Evolutionary conservation across 2,329 filamentous ascomycete species (phyloP), one percentile per base, ranked within the genome.

Genomic region (Plectosphaerella cucumerina): DNA sequence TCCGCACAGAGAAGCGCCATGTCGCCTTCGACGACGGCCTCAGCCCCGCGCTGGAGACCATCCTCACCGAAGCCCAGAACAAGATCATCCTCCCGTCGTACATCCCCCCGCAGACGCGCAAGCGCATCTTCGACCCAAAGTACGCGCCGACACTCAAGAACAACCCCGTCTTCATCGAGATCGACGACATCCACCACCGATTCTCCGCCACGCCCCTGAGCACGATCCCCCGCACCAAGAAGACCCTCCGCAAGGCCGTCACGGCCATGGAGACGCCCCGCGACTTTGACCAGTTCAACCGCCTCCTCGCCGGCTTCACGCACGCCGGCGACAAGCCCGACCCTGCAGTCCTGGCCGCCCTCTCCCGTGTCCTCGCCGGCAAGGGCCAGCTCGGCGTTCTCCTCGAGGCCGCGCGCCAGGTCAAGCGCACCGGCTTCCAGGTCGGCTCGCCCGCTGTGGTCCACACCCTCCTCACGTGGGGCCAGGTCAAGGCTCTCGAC

Each of bases 1-100:
- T n/a, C 10, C 21, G 2, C 2, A 14, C n/a, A 56, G 54, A 47
- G 44, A 54, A 44, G 39, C 39, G 39, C 41, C 57, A 65, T 47
- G 68, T 74, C 53, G 65, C 77, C 51, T 85, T 85, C 61, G 63
- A 69, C 8, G 69, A 73, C 48, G 76, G 80, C 5, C 78, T 78
- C 14, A 77, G 77, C 42, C 56, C 71, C 20, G 70, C 80, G 50
- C 75, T 88, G 53, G 76, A 85, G 62, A 52, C 64, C 12, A 60
- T 76, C 31, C 76, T 88, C 54, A 63, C 66, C 39, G 65, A 60
- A 20, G 75, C 87, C 61, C 81, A 84, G 56, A 67, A 75, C 44
- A 78, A 78, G 58, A 75, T 85, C 64, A 78, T 87, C 62, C 67
- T 87, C 41, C 84, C 84, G n/a, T 67, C 74, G 31, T 79, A 83